Evolutionary conservation across 2,329 filamentous ascomycete species (phyloP).

Genomic region (Aspergillus puulaauensis): DNA sequence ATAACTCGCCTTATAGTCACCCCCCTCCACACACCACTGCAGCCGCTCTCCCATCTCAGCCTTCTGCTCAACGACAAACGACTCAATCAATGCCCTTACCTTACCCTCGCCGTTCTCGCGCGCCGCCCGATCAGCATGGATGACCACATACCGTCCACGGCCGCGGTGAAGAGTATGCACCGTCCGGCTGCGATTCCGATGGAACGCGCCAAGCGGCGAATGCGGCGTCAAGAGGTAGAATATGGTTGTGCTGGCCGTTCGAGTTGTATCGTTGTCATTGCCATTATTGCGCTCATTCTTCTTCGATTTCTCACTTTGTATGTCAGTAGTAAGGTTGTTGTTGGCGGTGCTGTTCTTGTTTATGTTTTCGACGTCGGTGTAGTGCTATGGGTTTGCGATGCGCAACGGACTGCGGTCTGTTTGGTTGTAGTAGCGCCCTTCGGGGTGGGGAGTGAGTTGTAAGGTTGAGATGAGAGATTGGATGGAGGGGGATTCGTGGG

Average conservation of each 20-base stretch:
- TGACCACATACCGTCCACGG: slow-evolving; percentile 62
- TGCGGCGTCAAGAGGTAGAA: slow-evolving; percentile 63
- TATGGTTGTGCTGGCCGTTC: slow-evolving; percentile 61
- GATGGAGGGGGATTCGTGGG: too few relatives aligned
- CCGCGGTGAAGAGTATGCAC: slow-evolving; percentile 67
- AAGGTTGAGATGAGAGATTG: too few relatives aligned
- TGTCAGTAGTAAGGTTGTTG: neutral
- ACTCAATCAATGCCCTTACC: slow-evolving; percentile 54
- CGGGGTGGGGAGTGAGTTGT: slow-evolving; percentile 54
- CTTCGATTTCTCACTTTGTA: too few relatives aligned
- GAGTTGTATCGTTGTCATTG: slow-evolving; percentile 23
- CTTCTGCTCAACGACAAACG: slow-evolving; percentile 62
- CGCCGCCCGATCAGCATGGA: slow-evolving; percentile 51
- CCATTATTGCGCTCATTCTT: too few relatives aligned
- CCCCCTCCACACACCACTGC: slow-evolving; percentile 69
- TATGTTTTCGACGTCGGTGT: neutral
- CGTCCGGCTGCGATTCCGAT: slow-evolving; percentile 62
- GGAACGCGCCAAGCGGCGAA: slow-evolving; percentile 59
- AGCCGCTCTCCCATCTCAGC: slow-evolving; percentile 59
- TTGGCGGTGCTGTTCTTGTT: neutral
- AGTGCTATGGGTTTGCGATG: slow-evolving; percentile 53
- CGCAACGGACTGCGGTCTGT: slow-evolving; percentile 56
- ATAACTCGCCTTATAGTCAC: slow-evolving; percentile 65
- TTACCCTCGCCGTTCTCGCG: slow-evolving; percentile 36
- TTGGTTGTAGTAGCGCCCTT: slow-evolving; percentile 65